These are phyloP conservation scores for Warburgia ugandensis DNA, from an alignment of 164 flowering plant genomes.

Conservation along the genomic window DNA sequence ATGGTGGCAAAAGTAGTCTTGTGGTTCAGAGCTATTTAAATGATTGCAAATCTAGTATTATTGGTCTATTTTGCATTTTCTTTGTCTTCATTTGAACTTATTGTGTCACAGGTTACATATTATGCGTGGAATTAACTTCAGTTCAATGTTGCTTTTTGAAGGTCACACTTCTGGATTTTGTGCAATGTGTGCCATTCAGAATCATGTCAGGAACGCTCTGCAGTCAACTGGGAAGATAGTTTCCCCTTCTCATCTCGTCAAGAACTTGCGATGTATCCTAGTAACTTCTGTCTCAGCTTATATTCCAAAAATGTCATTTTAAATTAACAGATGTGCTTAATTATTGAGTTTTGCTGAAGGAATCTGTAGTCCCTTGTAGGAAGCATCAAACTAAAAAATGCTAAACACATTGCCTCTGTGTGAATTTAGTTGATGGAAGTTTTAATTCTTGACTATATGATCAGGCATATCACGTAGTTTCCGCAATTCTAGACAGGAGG, in stretches of 20 bases:
- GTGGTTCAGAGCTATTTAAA: too few relatives aligned
- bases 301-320: too few relatives aligned
- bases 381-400: too few relatives aligned
- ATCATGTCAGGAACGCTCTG: slow-evolving; percentile 85
- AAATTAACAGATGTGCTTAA: too few relatives aligned
- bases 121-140: slow-evolving; percentile 1
- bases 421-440: too few relatives aligned
- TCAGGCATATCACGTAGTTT: slow-evolving; percentile 88
- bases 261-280: slow-evolving; percentile 93
- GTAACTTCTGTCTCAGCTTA: neutral
- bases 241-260: slow-evolving; percentile 82
- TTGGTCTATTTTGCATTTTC: neutral
- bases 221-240: slow-evolving; percentile 79
- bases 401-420: too few relatives aligned
- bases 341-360: too few relatives aligned
- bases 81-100: neutral
- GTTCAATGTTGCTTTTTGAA: slow-evolving; percentile 22
- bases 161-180: slow-evolving; percentile 91
- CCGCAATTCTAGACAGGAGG: slow-evolving; percentile 90
- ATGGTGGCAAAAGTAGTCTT: too few relatives aligned
- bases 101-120: neutral
- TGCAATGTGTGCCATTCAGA: slow-evolving; percentile 94
- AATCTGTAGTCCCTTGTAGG: too few relatives aligned
- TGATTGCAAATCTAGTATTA: too few relatives aligned
- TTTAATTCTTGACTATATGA: slow-evolving; percentile 38